Base-by-base conservation (phyloP, 257 asterid species). In the Eustoma russellianum region DNA sequence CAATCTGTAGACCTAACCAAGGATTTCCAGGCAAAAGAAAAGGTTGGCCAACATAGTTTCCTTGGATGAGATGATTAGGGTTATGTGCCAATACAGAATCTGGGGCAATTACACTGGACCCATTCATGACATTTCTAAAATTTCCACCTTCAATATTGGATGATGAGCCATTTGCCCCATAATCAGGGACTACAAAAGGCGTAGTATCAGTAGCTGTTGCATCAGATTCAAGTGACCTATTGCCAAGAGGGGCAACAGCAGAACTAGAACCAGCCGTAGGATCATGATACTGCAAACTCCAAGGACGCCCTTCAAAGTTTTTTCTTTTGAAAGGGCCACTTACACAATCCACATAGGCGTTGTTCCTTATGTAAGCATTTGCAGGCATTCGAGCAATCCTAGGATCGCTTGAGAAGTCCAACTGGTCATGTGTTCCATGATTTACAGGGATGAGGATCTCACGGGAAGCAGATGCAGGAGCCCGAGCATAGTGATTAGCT, bases 261-360 rank as follows among this genome's bases (percentile, higher is more conserved):
- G 86, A 80, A 69, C 89, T 78, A 50, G 90, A 67, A 46, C 85
- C 89, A 1, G 68, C 87, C 30, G 67, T 57, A 61, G 77, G 52
- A 71, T 61, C 63, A 46, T 45, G 59, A 56, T 60, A 59, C 46
- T 65, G 79, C 67, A 52, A 54, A 61, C 66, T 69, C 63, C 61
- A 66, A 33, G 68, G 75, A 60, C 66, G 55, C 24, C 84, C 82
- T 50, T 69, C 82, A 50, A 68, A 83, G n/a, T 62, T 78, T 70
- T 79, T 86, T 67, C 79, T 74, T 85, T 82, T 87, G 40, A 70
- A 77, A 10, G 77, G 55, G 24, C 71, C 85, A 53, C 85, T 52
- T 53, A 58, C 35, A 56, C 72, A 73, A 45, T 89, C 88, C 72
- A 65, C 55, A 64, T 64, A 65, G 18, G 77, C 75, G 51, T 65